Base-by-base conservation (phyloP, 2,329 filamentous ascomycete genomes). In the Dothidotthia symphoricarpi region DNA sequence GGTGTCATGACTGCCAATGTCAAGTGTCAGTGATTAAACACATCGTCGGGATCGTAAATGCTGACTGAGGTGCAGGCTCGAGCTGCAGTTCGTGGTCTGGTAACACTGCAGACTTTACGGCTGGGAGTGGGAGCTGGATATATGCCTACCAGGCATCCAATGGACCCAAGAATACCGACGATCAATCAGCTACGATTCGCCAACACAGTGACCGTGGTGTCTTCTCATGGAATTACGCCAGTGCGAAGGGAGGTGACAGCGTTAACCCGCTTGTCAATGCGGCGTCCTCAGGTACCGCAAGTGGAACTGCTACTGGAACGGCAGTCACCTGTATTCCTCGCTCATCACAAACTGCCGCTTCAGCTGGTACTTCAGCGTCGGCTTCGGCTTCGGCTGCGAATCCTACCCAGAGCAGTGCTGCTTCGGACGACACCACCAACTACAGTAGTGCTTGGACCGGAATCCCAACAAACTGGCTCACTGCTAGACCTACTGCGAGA, bases 1-100 rank as follows among this genome's bases (percentile, higher is more conserved):
- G 73, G 73, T 14, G 64, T 69, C 13, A 77, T 81, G 73, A 70
- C 69, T 15, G 78, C 77, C 12, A 81, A 81, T 51, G 66, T 82
- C 15, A 70, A 64, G 48, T 81, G 78, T 71, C 64, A 44, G 66
- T 28, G 26, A 5, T 14, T 9, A 6, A 3, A 28, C 9, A 26
- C 9, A 10, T 15, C 15, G 4, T 30, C 12, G n/a, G 6, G 15
- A 11, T 11, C 15, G 22, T 12, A 26, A 2, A 34, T 4, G 19
- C 47, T 59, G 32, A 59, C 46, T 16, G 34, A 9, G 5, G 11
- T 6, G 2, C 28, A 74, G 71, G 71, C 45, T 73, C 73, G 16
- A 78, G 73, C 43, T 81, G 77, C 52, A 56, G 72, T 24, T 69
- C 59, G 38, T 80, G 76, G 76, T 63, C 59, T 22, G 75, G 75